These are phyloP conservation scores for Phyllosticta capitalensis DNA, from an alignment of 2,329 filamentous ascomycete genomes.

Conservation along the genomic window DNA sequence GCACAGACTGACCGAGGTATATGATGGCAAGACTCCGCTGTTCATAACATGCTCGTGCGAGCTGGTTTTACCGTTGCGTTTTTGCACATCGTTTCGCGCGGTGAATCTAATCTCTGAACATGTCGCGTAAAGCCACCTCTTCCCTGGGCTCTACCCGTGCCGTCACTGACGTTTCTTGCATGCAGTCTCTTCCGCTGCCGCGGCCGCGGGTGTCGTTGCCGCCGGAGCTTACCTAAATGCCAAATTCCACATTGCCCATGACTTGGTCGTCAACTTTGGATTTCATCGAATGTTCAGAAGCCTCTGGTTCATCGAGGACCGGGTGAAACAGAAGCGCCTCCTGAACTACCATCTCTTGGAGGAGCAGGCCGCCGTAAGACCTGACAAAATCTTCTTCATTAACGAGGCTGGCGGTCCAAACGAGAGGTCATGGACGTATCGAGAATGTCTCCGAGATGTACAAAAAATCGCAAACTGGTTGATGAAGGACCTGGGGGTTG, in stretches of 20 bases:
- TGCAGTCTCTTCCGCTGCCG: conserved; percentile 14
- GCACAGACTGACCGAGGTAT: neutral
- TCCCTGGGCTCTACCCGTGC: neutral
- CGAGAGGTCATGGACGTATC: conserved; percentile 30
- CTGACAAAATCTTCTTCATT: conserved; percentile 19
- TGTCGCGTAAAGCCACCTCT: neutral
- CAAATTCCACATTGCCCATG: conserved; percentile 57
- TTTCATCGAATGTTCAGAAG: neutral
- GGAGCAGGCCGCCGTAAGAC: conserved; percentile 1
- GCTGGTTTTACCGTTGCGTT: neutral
- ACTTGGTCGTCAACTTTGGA: conserved; percentile 32
- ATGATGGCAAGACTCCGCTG: neutral
- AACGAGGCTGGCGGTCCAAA: conserved; percentile 30
- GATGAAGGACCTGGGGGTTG: conserved; percentile 42
- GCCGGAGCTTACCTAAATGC: conserved; percentile 54
- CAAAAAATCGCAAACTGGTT: conserved; percentile 1
- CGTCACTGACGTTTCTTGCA: neutral
- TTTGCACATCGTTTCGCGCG: neutral
- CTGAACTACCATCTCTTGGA: conserved; percentile 19
- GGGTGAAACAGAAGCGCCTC: neutral
- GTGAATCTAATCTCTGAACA: neutral
- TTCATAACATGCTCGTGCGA: neutral
- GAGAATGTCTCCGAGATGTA: conserved; percentile 21
- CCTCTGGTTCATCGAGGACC: neutral
- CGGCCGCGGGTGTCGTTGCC: conserved; percentile 27